phyloP scores from a whole-genome alignment of 202 grass and related monocot species.

The Digitaria exilis region DNA sequence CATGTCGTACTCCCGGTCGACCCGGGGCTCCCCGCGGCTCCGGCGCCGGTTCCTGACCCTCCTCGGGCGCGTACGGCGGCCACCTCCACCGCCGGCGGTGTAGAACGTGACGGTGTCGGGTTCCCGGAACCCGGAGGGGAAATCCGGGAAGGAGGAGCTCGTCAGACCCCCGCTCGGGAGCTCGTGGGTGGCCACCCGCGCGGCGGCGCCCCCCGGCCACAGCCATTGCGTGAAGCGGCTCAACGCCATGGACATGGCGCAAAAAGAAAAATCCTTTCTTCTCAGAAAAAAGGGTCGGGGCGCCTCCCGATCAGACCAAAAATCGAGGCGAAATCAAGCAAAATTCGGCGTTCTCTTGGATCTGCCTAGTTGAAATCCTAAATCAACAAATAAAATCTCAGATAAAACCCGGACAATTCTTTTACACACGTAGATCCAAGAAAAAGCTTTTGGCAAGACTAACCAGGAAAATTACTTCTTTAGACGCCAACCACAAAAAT shows the following conservation, averaged over 20 bases:
- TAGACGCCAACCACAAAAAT: constrained; percentile 26
- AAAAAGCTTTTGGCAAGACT: not conserved
- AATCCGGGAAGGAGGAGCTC: constrained; percentile 55
- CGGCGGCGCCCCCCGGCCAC: constrained; percentile 40
- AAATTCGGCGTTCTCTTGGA: constrained; percentile 37
- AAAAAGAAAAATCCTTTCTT: constrained; percentile 6
- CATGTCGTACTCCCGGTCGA: constrained; percentile 87
- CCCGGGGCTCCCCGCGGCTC: constrained; percentile 47
- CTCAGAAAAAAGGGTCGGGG: not conserved
- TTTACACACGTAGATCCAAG: constrained; percentile 22
- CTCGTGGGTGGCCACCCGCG: constrained; percentile 36
- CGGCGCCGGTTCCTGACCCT: constrained; percentile 47
- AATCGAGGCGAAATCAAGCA: constrained; percentile 30
- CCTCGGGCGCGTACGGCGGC: constrained; percentile 36
- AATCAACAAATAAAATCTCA: constrained; percentile 12
- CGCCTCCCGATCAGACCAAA: constrained; percentile 38
- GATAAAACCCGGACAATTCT: not conserved
- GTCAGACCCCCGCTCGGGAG: constrained; percentile 33
- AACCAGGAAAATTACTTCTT: constrained; percentile 21
- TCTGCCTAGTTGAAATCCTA: constrained; percentile 31
- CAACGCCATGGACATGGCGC: constrained; percentile 46
- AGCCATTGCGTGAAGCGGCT: constrained; percentile 61
- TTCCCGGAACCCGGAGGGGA: constrained; percentile 63
- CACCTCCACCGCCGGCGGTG: not conserved
- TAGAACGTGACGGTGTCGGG: constrained; percentile 50